Conservation (phyloP, 73 alveolate species). For the Blepharisma japonicum region DNA sequence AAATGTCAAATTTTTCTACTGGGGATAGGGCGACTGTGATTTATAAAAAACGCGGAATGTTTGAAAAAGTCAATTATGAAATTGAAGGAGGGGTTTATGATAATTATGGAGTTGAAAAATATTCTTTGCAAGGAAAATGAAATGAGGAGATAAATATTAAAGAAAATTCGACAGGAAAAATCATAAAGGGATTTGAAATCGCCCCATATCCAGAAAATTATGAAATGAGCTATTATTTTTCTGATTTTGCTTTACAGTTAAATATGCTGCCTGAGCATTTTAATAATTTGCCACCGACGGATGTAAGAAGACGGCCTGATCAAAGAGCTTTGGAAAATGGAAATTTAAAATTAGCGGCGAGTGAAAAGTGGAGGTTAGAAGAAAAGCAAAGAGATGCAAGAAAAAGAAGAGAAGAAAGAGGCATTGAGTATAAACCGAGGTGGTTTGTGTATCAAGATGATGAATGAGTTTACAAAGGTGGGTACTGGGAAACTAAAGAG, state of each 20-base stretch:
- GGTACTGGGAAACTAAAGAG: constrained; percentile 77
- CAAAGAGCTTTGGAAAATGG: constrained; percentile 89
- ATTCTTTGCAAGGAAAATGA: constrained; percentile 84
- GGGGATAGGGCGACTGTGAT: constrained; percentile 67
- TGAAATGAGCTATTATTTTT: constrained; percentile 67
- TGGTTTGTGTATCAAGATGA: constrained; percentile 63
- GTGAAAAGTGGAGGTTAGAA: constrained; percentile 86
- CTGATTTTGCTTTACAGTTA: constrained; percentile 75
- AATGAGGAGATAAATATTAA: constrained; percentile 58
- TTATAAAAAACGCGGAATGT: constrained; percentile 77
- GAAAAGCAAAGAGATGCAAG: constrained; percentile 85
- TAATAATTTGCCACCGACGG: constrained; percentile 82
- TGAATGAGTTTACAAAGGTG: constrained; percentile 67
- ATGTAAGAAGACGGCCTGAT: constrained; percentile 91
- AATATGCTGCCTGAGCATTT: constrained; percentile 68
- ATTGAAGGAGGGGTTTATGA: constrained; percentile 78
- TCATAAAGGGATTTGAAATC: constrained; percentile 57
- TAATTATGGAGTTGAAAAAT: constrained; percentile 59
- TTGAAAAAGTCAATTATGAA: constrained; percentile 61
- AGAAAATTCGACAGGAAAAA: constrained; percentile 50
- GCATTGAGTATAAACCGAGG: constrained; percentile 59
- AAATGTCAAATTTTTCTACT: constrained; percentile 64
- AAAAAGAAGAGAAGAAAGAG: constrained; percentile 66
- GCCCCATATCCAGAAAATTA: constrained; percentile 77
- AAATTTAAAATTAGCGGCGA: constrained; percentile 75